Evolutionary conservation across 2,329 filamentous ascomycete species (phyloP).

Genomic region (Helotiales sp.): DNA sequence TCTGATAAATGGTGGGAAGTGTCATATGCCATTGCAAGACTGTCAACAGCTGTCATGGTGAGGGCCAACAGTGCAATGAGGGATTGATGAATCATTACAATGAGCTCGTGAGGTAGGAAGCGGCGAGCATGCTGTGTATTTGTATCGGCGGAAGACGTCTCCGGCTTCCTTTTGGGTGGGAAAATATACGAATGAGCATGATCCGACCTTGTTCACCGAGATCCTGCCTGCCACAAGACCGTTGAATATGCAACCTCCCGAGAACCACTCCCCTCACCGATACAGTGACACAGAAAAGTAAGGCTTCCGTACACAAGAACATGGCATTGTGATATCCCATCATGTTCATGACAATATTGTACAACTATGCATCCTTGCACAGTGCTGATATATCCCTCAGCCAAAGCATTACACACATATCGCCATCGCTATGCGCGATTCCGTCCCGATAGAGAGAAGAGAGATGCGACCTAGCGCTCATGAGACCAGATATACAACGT

Average conservation of each 20-base stretch:
- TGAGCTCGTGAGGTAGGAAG: too few species aligned
- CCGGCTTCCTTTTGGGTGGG: too few species aligned
- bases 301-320: neutral
- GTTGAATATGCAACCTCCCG: neutral
- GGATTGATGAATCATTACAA: too few species aligned
- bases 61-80: too few species aligned
- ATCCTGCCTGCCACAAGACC: too few species aligned
- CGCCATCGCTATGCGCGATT: conserved; percentile 17
- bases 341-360: conserved; percentile 21
- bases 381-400: conserved; percentile 1
- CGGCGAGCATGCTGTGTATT: too few species aligned
- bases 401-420: neutral
- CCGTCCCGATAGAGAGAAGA: conserved; percentile 13
- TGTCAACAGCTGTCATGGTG: too few species aligned
- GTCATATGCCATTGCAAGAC: too few species aligned
- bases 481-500: conserved; percentile 18
- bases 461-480: conserved; percentile 18
- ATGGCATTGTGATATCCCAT: neutral
- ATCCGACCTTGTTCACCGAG: too few species aligned
- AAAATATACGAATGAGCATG: too few species aligned
- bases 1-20: too few species aligned
- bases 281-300: neutral
- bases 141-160: too few species aligned
- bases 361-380: conserved; percentile 14
- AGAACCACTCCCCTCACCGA: neutral